These are phyloP conservation scores for Ganoderma leucocontextum DNA, from an alignment of 1,284 basidiomycete species.

Conservation along the genomic window DNA sequence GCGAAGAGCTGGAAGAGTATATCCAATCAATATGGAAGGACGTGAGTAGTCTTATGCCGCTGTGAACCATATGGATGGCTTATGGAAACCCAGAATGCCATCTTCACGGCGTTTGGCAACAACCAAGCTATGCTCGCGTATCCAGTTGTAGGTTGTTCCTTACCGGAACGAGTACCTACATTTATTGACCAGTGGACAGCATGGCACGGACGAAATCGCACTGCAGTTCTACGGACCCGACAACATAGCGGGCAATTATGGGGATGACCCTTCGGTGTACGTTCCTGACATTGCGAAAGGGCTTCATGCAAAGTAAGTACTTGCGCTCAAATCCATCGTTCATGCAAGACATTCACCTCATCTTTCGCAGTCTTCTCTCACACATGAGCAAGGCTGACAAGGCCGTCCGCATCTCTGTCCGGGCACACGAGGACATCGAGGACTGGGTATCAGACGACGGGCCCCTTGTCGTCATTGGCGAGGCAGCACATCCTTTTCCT, in stretches of 20 bases:
- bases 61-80: neutral
- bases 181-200: conserved; percentile 11
- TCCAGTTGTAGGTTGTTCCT: conserved; percentile 43
- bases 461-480: conserved; percentile 36
- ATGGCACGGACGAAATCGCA: conserved; percentile 21
- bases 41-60: neutral
- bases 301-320: conserved; percentile 8
- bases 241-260: conserved; percentile 18
- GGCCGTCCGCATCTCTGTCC: conserved; percentile 25
- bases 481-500: conserved; percentile 59
- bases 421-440: conserved; percentile 36
- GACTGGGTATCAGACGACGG: conserved; percentile 39
- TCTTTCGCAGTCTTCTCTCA: conserved; percentile 38
- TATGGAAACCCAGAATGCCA: conserved; percentile 40
- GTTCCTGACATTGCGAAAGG: conserved; percentile 7
- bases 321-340: too few species aligned
- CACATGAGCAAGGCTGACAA: conserved; percentile 40
- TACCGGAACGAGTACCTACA: neutral
- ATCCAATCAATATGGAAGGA: conserved; percentile 10
- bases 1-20: conserved; percentile 43
- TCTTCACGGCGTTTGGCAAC: conserved; percentile 51
- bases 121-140: conserved; percentile 44
- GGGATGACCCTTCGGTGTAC: conserved; percentile 18
- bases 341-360: conserved; percentile 28
- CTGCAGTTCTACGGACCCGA: conserved; percentile 28